Base-by-base conservation (phyloP, 2,329 filamentous ascomycete genomes). In the Aspergillus pseudonomiae region DNA sequence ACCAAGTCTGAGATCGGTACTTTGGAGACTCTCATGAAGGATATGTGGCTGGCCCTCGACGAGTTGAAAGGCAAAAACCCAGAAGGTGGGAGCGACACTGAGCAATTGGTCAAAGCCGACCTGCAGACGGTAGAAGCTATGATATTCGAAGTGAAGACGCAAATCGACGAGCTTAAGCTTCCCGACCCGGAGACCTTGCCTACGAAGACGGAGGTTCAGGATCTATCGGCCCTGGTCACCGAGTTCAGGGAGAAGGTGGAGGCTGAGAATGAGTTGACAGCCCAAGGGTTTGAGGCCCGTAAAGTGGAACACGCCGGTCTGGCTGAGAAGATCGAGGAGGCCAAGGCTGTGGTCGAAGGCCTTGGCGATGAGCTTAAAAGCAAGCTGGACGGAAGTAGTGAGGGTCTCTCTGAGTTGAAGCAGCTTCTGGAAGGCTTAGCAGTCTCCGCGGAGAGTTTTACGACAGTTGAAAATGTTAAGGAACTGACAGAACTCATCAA, bases 301-400 rank as follows among this genome's bases (percentile, higher is more conserved):
- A 93, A 94, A 73, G 86, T 90, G 52, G 94, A 97, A 75, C 93
- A 92, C 60, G 89, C 90, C 26, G 89, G 88, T 16, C 87, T 97
- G 28, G 85, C 90, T 16, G 90, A 94, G 64, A 89, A 90, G 62
- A 90, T 98, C 19, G 85, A 86, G 1, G 92, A 93, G 70, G 88
- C 96, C 73, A 94, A 92, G 80, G 80, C 81, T 0, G 88, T 93
- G 71, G 82, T 98, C 1, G 88, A 91, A 62, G 91, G 93, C 59
- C 87, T 97, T 70, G 92, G 92, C 64, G 87, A 89, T 39, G 86
- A 93, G 48, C 82, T 97, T 53, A 90, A 91, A 75, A 85, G 84
- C 56, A 94, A 91, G 74, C 85, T 98, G 3, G 88, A 90, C 54
- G 89, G 93, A 63, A 92, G 92, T 48, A 87, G 88, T 9, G 86